These are phyloP conservation scores for Xylaria longipes DNA, from an alignment of 495 filamentous ascomycete genomes.

Conservation along the genomic window DNA sequence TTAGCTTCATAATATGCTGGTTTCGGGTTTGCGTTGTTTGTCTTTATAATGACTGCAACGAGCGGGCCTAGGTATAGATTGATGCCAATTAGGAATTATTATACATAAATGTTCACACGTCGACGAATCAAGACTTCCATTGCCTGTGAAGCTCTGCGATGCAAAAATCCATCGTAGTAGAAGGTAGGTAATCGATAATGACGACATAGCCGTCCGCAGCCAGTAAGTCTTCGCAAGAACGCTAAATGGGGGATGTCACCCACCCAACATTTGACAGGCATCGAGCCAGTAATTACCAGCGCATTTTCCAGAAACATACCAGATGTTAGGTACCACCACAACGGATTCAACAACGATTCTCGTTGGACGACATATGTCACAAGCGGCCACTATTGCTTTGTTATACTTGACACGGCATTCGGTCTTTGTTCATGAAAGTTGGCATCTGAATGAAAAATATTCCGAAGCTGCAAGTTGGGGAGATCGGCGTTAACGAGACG, in stretches of 20 bases:
- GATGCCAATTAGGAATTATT: background rate
- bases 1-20: background rate
- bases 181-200: background rate
- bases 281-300: background rate
- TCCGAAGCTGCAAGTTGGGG: background rate
- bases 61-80: background rate
- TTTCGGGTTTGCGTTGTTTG: background rate
- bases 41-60: background rate
- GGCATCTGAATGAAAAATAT: background rate
- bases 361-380: background rate
- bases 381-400: background rate
- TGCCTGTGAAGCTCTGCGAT: background rate
- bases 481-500: slow-evolving; percentile 3
- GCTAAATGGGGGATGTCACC: background rate
- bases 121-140: background rate
- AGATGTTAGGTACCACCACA: background rate
- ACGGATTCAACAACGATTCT: background rate
- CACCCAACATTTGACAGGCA: background rate
- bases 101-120: background rate
- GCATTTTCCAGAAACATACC: background rate
- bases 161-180: background rate
- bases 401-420: background rate
- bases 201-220: background rate
- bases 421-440: background rate
- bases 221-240: background rate